A percentile compares a stretch with the other conserved stretches of the same genome.
These are phyloP conservation scores for Megacollybia marginata DNA, from an alignment of 768 basidiomycete species.

Conservation along the genomic window DNA sequence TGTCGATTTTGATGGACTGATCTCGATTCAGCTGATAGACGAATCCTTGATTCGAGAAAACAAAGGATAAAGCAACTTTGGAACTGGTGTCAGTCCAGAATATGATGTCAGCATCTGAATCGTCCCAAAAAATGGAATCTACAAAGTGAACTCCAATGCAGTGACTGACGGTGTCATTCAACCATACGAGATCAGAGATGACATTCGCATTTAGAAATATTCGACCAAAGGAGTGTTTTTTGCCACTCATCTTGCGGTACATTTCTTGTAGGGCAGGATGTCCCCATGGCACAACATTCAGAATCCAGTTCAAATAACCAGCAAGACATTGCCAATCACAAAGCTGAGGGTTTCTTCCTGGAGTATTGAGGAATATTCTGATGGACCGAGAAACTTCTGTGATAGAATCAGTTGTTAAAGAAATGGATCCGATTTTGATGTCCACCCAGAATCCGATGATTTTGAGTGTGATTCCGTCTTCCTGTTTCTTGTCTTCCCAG, in stretches of 20 bases:
- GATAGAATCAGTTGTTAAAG: slow-evolving; percentile 9
- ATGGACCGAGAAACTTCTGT: slow-evolving; percentile 12
- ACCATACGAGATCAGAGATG: too few relatives aligned
- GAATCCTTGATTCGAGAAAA: background rate
- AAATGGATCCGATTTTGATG: slow-evolving; percentile 15
- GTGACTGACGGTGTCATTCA: too few relatives aligned
- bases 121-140: slow-evolving; percentile 8
- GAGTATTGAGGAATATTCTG: slow-evolving; percentile 7
- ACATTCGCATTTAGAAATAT: too few relatives aligned
- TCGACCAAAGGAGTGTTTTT: too few relatives aligned
- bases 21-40: too few relatives aligned
- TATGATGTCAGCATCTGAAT: slow-evolving; percentile 11
- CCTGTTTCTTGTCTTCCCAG: slow-evolving; percentile 20
- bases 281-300: too few relatives aligned
- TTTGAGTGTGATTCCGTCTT: slow-evolving; percentile 14
- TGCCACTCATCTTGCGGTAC: too few relatives aligned
- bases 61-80: slow-evolving; percentile 5
- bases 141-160: too few relatives aligned
- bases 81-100: slow-evolving; percentile 18
- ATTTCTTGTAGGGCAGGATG: too few relatives aligned
- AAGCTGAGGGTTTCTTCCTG: background rate
- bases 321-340: slow-evolving; percentile 14
- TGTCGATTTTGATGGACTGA: slow-evolving; percentile 10
- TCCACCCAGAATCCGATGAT: slow-evolving; percentile 31
- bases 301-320: too few relatives aligned